A percentile compares a stretch with the other conserved stretches of the same genome.
These are phyloP conservation scores for Evernia prunastri DNA, from an alignment of 495 filamentous ascomycete species.

Conservation along the genomic window DNA sequence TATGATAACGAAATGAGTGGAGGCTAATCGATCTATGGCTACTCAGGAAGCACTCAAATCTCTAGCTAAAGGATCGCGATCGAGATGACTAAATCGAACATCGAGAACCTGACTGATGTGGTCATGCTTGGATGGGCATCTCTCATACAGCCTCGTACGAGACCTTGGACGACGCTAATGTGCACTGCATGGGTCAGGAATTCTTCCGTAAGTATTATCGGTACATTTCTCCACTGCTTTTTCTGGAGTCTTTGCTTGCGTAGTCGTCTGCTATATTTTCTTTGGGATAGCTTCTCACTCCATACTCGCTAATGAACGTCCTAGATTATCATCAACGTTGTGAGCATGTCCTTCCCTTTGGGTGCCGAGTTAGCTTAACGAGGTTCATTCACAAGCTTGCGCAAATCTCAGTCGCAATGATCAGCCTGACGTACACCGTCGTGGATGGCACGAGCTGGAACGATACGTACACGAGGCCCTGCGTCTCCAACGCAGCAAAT, in stretches of 20 bases:
- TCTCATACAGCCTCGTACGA: background rate
- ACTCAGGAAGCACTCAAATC: constrained; percentile 24
- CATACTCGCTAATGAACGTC: background rate
- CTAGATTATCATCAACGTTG: constrained; percentile 12
- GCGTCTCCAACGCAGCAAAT: constrained; percentile 17
- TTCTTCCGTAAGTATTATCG: no score
- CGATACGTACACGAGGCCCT: constrained; percentile 12
- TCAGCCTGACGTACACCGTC: constrained; percentile 18
- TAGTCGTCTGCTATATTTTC: background rate
- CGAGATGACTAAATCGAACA: constrained; percentile 7
- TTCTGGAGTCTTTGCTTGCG: background rate
- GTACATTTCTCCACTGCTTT: background rate
- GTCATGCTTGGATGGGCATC: constrained; percentile 5
- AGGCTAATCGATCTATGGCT: background rate
- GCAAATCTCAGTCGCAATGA: constrained; percentile 16
- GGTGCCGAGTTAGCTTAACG: background rate
- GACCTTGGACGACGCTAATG: background rate
- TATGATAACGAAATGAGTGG: background rate
- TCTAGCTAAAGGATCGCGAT: constrained; percentile 16
- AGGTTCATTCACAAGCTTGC: constrained; percentile 8
- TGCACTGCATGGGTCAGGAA: constrained; percentile 16
- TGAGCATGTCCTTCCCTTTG: background rate
- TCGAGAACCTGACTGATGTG: constrained; percentile 20
- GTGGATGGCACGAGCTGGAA: constrained; percentile 18
- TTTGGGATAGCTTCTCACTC: background rate